Base-by-base conservation (phyloP, 495 filamentous ascomycete genomes). In the Lepidopterella palustris region DNA sequence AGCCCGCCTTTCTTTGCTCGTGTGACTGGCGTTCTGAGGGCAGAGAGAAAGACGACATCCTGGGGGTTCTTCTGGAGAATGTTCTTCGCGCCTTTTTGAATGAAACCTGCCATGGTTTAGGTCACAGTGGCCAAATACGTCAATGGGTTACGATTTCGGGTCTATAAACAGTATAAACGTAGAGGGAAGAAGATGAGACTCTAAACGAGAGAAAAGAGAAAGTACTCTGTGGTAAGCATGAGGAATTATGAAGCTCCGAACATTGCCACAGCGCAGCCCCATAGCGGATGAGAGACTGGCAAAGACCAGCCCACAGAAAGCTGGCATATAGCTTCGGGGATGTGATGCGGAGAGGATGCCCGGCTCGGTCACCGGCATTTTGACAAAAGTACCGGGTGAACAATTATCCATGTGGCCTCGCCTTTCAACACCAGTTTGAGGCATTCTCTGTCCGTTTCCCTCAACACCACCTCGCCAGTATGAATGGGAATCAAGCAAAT, bases 11-110 rank as follows among this genome's bases (percentile, higher is more conserved):
- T 76, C 50, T 73, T 71, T 21, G 71, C 68, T 20, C 72, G 53
- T 24, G 74, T 76, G 8, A 75, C 56, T 10, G 74, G 73, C 28
- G 74, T 76, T 29, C 74, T 71, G 23, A 76, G 60, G 9, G 73
- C 70, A 45, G 73, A 75, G 54, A 76, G 72, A 54, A 97, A 88
- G 71, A 97, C 89, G 47, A 90, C 82, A 71, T 96, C 91, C 24
- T 82, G 80, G 18, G 89, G 88, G 3, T 84, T 78, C 70, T 91
- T 96, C 68, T 84, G 76, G 39, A 96, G 84, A 66, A 96, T 85
- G 67, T 88, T 82, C 59, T 82, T 81, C 60, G 91, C 73, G 64
- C 89, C 88, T 61, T 80, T 80, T 42, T 80, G 80, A 47, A 83
- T 73, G 69, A 81, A 79, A 63, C 75, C 77, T 20, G 80, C 76